Evolutionary conservation across 768 basidiomycete species (phyloP).

Genomic region (Mycena galericulata): DNA sequence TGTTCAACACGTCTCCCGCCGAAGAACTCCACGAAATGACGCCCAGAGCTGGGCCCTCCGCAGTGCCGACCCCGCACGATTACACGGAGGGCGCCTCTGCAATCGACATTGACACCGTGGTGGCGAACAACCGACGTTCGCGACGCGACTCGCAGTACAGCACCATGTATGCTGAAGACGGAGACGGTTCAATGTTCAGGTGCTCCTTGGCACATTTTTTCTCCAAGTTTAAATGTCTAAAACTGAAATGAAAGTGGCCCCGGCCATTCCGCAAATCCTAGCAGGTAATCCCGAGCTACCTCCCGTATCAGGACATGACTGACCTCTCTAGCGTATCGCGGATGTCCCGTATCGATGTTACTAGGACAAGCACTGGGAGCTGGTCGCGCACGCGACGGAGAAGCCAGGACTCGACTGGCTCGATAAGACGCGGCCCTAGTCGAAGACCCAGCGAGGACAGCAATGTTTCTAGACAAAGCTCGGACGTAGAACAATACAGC

Average conservation of each 20-base stretch:
- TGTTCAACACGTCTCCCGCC: conserved; percentile 18
- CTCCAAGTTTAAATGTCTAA: neutral
- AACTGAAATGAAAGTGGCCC: conserved; percentile 63
- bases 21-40: conserved; percentile 53
- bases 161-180: conserved; percentile 66
- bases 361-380: conserved; percentile 68
- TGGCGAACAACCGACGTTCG: conserved; percentile 62
- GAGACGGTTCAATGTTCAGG: conserved; percentile 74
- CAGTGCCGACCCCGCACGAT: conserved; percentile 54
- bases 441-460: conserved; percentile 63
- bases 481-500: conserved; percentile 50
- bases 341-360: conserved; percentile 74
- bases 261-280: conserved; percentile 76
- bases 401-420: conserved; percentile 60
- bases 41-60: conserved; percentile 51
- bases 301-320: neutral
- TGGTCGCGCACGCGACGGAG: conserved; percentile 62
- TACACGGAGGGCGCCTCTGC: conserved; percentile 91
- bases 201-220: neutral
- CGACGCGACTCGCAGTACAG: conserved; percentile 79
- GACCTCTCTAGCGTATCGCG: conserved; percentile 66
- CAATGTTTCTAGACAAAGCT: conserved; percentile 54
- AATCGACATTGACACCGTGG: conserved; percentile 74
- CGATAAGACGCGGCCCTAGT: conserved; percentile 44
- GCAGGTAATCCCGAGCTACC: conserved; percentile 51